phyloP scores from a whole-genome alignment of 176 grass and related monocot genomes.

The Tillandsia leiboldiana region DNA sequence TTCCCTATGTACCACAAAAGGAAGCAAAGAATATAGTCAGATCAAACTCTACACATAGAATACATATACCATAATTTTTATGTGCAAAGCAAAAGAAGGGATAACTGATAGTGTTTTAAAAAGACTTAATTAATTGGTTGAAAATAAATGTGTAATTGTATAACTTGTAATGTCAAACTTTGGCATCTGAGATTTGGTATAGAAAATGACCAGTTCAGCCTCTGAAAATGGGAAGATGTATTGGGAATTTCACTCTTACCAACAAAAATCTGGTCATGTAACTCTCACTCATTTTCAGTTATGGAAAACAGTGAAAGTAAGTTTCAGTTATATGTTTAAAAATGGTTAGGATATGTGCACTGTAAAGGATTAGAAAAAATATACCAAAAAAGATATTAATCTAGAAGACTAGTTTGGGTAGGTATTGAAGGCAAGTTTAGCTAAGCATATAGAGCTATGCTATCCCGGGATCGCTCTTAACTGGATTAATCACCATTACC shows the following conservation, averaged over 20 bases:
- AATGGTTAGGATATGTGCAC: neutral
- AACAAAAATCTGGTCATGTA: too few relatives aligned
- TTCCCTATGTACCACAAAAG: slow-evolving; percentile 52
- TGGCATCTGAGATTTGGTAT: too few relatives aligned
- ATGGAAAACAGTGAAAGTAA: neutral
- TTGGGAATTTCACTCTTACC: too few relatives aligned
- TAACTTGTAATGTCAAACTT: neutral
- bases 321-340: neutral
- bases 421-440: too few relatives aligned
- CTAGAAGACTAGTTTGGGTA: too few relatives aligned
- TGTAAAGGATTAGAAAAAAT: neutral
- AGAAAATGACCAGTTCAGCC: too few relatives aligned
- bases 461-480: too few relatives aligned
- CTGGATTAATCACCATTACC: too few relatives aligned
- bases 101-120: neutral
- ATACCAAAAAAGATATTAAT: too few relatives aligned
- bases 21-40: slow-evolving; percentile 29
- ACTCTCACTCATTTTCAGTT: too few relatives aligned
- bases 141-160: neutral
- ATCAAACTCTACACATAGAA: slow-evolving; percentile 11
- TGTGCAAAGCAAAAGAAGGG: neutral
- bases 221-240: too few relatives aligned
- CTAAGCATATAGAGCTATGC: too few relatives aligned
- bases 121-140: neutral
- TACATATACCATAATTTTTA: neutral